Evolutionary conservation across 1,284 basidiomycete species (phyloP).

Genomic region (Moesziomyces sp.): DNA sequence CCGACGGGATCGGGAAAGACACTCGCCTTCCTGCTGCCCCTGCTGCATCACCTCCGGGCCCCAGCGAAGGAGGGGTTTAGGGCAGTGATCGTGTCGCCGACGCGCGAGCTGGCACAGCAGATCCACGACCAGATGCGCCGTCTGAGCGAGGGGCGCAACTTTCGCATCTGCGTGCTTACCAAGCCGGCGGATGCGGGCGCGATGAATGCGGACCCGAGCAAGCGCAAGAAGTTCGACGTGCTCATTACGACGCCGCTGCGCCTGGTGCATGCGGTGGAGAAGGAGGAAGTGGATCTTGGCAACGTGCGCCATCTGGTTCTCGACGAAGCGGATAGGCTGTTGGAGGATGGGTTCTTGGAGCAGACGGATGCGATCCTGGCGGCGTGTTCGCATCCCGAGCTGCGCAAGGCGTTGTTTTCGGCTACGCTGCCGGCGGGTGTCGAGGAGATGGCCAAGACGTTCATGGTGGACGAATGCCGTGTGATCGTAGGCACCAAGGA

Average conservation of each 20-base stretch:
- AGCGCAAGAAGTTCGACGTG: constrained; percentile 57
- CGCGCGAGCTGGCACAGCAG: constrained; percentile 64
- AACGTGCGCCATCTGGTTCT: constrained; percentile 60
- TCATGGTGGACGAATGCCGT: constrained; percentile 72
- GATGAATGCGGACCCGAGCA: constrained; percentile 29
- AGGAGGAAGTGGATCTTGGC: constrained; percentile 56
- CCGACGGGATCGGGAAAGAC: constrained; percentile 66
- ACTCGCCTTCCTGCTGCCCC: constrained; percentile 62
- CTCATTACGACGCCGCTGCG: constrained; percentile 65
- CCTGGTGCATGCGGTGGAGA: constrained; percentile 62
- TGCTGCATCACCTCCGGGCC: constrained; percentile 54
- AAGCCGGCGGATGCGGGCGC: constrained; percentile 39
- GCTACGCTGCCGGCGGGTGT: constrained; percentile 90
- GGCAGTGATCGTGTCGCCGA: constrained; percentile 63
- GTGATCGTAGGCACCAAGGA: constrained; percentile 74
- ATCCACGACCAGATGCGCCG: constrained; percentile 61
- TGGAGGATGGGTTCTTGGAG: constrained; percentile 85
- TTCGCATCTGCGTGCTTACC: constrained; percentile 59
- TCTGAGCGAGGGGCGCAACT: constrained; percentile 42
- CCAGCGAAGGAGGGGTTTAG: constrained; percentile 47
- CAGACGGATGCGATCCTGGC: constrained; percentile 90
- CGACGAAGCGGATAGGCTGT: constrained; percentile 71
- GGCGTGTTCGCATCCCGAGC: constrained; percentile 77
- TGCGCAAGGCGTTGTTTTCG: constrained; percentile 91
- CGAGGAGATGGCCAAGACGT: constrained; percentile 85